These are phyloP conservation scores for Vaccinium myrtillus DNA, from an alignment of 148 eudicot genomes.

Conservation along the genomic window DNA sequence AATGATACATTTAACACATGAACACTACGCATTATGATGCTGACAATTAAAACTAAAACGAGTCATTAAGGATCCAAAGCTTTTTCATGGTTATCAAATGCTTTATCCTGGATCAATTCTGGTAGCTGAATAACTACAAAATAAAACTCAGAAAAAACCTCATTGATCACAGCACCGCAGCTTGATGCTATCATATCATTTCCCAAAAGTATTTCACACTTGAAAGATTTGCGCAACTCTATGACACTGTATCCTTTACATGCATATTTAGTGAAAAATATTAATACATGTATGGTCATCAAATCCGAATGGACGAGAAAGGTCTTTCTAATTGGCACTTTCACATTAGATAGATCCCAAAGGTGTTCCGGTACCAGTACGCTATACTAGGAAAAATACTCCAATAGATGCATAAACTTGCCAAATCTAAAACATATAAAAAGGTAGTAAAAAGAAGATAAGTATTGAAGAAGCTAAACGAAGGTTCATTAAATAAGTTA, in stretches of 20 bases:
- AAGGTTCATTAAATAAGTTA: background rate
- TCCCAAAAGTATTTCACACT: background rate
- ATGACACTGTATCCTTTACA: background rate
- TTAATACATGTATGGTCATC: background rate
- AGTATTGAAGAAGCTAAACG: background rate
- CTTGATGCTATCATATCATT: background rate
- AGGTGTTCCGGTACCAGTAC: background rate
- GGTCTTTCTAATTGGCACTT: background rate
- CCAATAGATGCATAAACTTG: conserved; percentile 3
- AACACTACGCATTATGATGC: background rate
- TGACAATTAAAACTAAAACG: conserved; percentile 3
- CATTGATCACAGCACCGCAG: background rate
- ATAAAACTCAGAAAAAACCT: background rate
- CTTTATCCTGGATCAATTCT: background rate
- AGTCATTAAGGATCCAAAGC: background rate
- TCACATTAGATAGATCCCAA: background rate
- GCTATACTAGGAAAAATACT: background rate
- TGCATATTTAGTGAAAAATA: background rate
- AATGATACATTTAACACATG: background rate
- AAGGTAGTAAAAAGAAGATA: background rate
- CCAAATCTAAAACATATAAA: background rate
- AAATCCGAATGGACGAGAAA: background rate
- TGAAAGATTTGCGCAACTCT: background rate
- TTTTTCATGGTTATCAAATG: conserved; percentile 3
- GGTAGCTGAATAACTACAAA: background rate